Evolutionary conservation across 2,329 filamentous ascomycete species (phyloP).

Genomic region (Alternaria angustiovoidea): DNA sequence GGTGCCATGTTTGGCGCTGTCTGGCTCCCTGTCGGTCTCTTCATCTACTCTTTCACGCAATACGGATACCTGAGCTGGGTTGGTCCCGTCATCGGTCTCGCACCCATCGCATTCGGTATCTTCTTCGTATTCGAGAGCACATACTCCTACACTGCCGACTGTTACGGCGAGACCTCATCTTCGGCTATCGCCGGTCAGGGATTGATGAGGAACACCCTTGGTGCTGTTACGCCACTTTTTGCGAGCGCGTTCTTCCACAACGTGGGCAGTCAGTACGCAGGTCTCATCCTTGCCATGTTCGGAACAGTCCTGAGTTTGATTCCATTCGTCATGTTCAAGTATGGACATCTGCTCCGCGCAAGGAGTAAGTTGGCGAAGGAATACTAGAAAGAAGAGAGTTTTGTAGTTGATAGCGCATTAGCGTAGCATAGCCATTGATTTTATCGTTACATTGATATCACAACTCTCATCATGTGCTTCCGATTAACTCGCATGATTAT

Average conservation of each 20-base stretch:
- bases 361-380: constrained; percentile 52
- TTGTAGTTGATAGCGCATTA: not conserved
- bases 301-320: constrained; percentile 55
- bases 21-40: constrained; percentile 43
- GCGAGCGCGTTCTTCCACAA: constrained; percentile 63
- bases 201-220: constrained; percentile 62
- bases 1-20: constrained; percentile 45
- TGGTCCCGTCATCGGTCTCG: constrained; percentile 59
- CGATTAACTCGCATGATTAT: too few relatives aligned
- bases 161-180: constrained; percentile 58
- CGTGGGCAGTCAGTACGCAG: constrained; percentile 62
- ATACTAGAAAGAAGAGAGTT: constrained; percentile 25
- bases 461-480: too few relatives aligned
- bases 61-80: constrained; percentile 60
- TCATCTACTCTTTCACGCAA: constrained; percentile 64
- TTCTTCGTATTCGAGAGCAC: constrained; percentile 60
- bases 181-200: constrained; percentile 60
- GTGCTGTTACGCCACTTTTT: constrained; percentile 62
- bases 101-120: constrained; percentile 61
- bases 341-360: constrained; percentile 50
- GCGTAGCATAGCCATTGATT: not conserved
- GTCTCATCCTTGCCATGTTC: constrained; percentile 58
- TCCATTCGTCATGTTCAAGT: constrained; percentile 57
- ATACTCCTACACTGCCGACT: constrained; percentile 62
- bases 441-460: too few relatives aligned